These are phyloP conservation scores for Mortierella alpina DNA, from an alignment of 192 early-diverging fungal genomes.

Conservation along the genomic window DNA sequence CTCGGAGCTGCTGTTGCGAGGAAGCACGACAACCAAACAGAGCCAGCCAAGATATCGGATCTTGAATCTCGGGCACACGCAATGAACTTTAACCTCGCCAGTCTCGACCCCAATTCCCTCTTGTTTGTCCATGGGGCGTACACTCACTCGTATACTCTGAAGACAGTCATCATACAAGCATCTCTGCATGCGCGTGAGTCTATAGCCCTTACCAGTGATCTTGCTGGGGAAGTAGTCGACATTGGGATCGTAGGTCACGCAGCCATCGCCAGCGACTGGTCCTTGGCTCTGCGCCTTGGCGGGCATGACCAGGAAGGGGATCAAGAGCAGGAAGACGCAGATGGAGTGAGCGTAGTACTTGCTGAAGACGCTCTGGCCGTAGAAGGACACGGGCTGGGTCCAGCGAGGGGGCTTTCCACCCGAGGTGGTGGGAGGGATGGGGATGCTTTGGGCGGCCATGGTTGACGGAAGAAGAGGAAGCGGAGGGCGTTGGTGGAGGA, in stretches of 20 bases:
- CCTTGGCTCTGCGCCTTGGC: conserved; percentile 41
- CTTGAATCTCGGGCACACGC: not conserved
- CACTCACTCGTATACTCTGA: too few species aligned
- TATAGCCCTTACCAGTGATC: conserved; percentile 43
- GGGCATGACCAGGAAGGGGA: conserved; percentile 43
- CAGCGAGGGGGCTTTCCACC: conserved; percentile 36
- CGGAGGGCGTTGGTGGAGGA: not conserved
- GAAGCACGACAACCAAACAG: not conserved
- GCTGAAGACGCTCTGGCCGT: conserved; percentile 53
- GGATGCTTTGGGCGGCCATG: conserved; percentile 49
- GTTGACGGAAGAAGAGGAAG: not conserved
- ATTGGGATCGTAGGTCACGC: conserved; percentile 27
- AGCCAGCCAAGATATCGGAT: not conserved
- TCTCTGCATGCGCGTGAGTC: not conserved
- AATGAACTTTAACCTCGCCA: not conserved
- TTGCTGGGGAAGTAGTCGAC: conserved; percentile 65
- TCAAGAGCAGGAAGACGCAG: conserved; percentile 46
- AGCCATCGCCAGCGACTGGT: conserved; percentile 13
- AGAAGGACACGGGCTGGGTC: conserved; percentile 57
- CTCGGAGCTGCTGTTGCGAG: too few species aligned
- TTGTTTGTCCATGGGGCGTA: not conserved
- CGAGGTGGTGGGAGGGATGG: conserved; percentile 32
- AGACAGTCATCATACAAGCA: too few species aligned
- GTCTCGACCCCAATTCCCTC: not conserved
- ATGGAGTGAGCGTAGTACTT: conserved; percentile 57